Conservation (phyloP, 108 stramenopile genomes). For the Fragilaria crotonensis region DNA sequence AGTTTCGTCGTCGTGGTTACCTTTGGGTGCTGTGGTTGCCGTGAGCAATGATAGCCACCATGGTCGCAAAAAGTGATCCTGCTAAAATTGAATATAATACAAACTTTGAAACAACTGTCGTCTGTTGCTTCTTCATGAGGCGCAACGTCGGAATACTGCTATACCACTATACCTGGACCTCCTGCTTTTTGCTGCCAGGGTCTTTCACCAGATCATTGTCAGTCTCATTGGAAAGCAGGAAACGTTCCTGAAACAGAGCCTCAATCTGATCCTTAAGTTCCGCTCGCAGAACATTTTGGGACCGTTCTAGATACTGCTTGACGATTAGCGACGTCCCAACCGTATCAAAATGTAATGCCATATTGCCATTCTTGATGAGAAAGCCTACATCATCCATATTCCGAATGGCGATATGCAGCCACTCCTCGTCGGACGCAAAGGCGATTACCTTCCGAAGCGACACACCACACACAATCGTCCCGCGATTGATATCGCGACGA, state of each 20-base stretch:
- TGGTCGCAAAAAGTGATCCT: too few relatives aligned
- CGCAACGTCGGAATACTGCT: too few relatives aligned
- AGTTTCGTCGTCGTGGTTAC: too few relatives aligned
- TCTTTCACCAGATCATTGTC: too few relatives aligned
- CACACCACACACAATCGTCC: conserved; percentile 39
- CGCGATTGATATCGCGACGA: conserved; percentile 28
- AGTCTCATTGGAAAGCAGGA: neutral
- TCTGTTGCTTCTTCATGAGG: too few relatives aligned
- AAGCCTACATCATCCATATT: conserved; percentile 23
- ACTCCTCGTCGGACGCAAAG: conserved; percentile 48
- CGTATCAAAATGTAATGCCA: conserved; percentile 60
- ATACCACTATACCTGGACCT: too few relatives aligned
- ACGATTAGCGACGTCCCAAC: conserved; percentile 39
- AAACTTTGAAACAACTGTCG: too few relatives aligned
- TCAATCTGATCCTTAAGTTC: conserved; percentile 12
- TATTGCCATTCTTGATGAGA: conserved; percentile 62
- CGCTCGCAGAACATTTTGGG: conserved; percentile 21
- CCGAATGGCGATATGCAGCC: conserved; percentile 63
- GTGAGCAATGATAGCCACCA: too few relatives aligned
- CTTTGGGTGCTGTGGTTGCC: too few relatives aligned
- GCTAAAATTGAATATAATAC: too few relatives aligned
- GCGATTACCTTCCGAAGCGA: conserved; percentile 61
- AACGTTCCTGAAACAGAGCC: conserved; percentile 2
- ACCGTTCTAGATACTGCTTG: conserved; percentile 58
- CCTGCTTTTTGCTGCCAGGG: too few relatives aligned